Base-by-base conservation (phyloP, 768 basidiomycete species). In the Agaricus bisporus region DNA sequence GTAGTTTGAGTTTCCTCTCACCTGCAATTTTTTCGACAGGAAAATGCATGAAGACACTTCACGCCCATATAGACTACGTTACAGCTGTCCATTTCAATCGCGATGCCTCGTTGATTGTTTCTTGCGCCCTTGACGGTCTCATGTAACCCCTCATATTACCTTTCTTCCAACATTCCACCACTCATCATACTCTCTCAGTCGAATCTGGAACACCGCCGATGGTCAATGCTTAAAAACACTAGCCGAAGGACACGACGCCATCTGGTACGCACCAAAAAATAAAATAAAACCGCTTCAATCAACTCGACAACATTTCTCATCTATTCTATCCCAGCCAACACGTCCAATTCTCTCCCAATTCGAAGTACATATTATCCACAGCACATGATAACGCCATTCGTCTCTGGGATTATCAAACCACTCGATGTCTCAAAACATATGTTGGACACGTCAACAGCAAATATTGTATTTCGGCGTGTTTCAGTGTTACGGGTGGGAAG, bases 141-240 rank as follows among this genome's bases (percentile, higher is more conserved):
- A 95, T 98, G 95, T 97, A 64, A 63, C 86, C 73, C 35, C 47
- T 56, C 41, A 11, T 18, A 26, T 56, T 45, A 35, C 54, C 43
- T 38, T 28, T 36, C 22, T 52, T 39, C 39, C 25, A 32, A 32
- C 7, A 44, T 39, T 9, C 43, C 39, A 18, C 32, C 32, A 48
- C 36, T 59, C 41, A 43, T 22, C 32, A 45, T 22, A 38, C 25
- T 58, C 28, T 47, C 54, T 45, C 51, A 98, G 95, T 62, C 95
- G 95, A 26, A 88, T 99, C 66, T 99, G 95, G 95, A 91, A 93
- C 59, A 86, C 90, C 0, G 79, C 82, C 17, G 86, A 89, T 17
- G 95, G 94, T 0, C 94, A 98, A 63, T 99, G 95, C 68, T 79
- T 99, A 26, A 98, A 97, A 69, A 98, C 95, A 0, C 78, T 99